Conservation (phyloP, 2,329 filamentous ascomycete genomes). For the Stenocarpella maydis region DNA sequence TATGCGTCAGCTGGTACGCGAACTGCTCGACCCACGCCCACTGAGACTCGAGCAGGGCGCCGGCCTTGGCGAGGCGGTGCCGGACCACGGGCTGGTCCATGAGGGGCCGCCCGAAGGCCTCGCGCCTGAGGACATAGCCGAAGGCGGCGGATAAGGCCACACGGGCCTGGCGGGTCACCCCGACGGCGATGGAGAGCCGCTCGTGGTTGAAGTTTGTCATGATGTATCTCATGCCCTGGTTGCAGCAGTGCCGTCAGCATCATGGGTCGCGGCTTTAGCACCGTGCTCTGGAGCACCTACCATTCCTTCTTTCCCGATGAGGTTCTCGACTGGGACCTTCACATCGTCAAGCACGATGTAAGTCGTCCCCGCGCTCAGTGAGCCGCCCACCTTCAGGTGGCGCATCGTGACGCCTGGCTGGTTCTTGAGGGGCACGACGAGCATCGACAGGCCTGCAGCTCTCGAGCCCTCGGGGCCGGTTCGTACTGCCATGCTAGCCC, state of each 20-base stretch:
- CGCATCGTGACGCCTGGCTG: constrained; percentile 74
- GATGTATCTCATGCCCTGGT: constrained; percentile 74
- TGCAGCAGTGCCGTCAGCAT: neutral
- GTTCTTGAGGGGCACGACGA: constrained; percentile 75
- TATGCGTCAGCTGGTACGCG: constrained; percentile 72
- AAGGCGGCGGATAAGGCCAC: constrained; percentile 49
- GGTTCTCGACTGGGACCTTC: constrained; percentile 72
- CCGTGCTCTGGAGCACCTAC: neutral
- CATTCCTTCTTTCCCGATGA: constrained; percentile 72
- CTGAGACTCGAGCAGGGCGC: constrained; percentile 72
- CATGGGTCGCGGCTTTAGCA: neutral
- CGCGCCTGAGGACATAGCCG: constrained; percentile 49
- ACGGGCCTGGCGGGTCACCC: constrained; percentile 66
- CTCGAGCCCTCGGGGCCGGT: constrained; percentile 69
- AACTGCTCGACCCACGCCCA: constrained; percentile 79
- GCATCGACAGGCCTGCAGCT: constrained; percentile 67
- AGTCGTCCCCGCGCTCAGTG: constrained; percentile 72
- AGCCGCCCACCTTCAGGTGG: constrained; percentile 71
- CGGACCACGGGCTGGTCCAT: constrained; percentile 80
- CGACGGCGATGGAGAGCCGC: constrained; percentile 71
- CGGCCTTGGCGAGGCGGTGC: constrained; percentile 75
- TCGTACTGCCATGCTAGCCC: constrained; percentile 75
- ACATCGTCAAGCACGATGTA: constrained; percentile 82
- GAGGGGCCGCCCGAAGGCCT: constrained; percentile 57
- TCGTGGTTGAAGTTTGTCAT: constrained; percentile 87